These are phyloP conservation scores for Sistotremastrum suecicum DNA, from an alignment of 768 basidiomycete genomes.

Conservation along the genomic window DNA sequence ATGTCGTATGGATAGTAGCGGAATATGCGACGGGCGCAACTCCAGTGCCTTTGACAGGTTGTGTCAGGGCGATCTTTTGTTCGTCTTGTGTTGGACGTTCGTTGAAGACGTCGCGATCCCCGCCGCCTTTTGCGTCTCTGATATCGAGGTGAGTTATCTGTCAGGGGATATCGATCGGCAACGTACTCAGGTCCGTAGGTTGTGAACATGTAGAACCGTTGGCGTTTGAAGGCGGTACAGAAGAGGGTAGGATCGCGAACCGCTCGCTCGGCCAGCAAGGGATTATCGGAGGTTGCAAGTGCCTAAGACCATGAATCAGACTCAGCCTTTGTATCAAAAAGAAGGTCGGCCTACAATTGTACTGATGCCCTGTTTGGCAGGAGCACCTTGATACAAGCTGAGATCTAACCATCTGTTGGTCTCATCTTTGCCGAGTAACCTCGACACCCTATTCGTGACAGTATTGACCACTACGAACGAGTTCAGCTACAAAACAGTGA, in stretches of 20 bases:
- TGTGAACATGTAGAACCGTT: slow-evolving; percentile 91
- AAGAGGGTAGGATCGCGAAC: slow-evolving; percentile 83
- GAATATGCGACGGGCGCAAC: slow-evolving; percentile 62
- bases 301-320: slow-evolving; percentile 33
- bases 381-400: slow-evolving; percentile 85
- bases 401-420: slow-evolving; percentile 81
- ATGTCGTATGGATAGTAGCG: slow-evolving; percentile 88
- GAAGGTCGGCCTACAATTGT: slow-evolving; percentile 47
- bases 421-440: slow-evolving; percentile 89
- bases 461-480: slow-evolving; percentile 71
- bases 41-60: slow-evolving; percentile 29
- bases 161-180: background rate
- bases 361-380: slow-evolving; percentile 70
- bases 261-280: slow-evolving; percentile 76
- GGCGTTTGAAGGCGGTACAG: slow-evolving; percentile 85
- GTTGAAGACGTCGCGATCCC: slow-evolving; percentile 94
- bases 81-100: slow-evolving; percentile 95
- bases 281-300: slow-evolving; percentile 93
- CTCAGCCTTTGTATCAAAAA: background rate
- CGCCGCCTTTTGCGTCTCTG: slow-evolving; percentile 70
- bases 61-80: slow-evolving; percentile 66
- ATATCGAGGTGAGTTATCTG: background rate
- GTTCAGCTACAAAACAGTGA: background rate
- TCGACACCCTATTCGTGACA: slow-evolving; percentile 82
- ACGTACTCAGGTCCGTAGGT: slow-evolving; percentile 80